phyloP scores from a whole-genome alignment of 768 basidiomycete species.

The Nidularia pulvinata region DNA sequence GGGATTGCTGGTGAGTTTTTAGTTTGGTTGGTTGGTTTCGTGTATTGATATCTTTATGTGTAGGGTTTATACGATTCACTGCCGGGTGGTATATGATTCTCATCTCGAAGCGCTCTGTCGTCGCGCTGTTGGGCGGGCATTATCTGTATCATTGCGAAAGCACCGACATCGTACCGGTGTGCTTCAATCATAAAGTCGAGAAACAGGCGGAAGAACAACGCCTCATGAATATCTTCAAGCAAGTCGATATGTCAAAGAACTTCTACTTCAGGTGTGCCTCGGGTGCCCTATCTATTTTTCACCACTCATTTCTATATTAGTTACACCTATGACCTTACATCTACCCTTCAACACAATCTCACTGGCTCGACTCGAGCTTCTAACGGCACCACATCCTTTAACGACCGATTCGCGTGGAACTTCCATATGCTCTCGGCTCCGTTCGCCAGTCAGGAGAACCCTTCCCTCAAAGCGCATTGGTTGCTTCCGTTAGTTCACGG shows the following conservation, averaged over 20 bases:
- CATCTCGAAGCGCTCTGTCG: constrained; percentile 87
- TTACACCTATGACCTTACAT: constrained; percentile 96
- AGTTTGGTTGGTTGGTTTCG: background rate
- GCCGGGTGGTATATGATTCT: constrained; percentile 96
- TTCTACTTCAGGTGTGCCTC: constrained; percentile 89
- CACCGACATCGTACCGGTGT: constrained; percentile 81
- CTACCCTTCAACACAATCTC: constrained; percentile 92
- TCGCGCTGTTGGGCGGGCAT: constrained; percentile 93
- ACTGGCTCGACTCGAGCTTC: constrained; percentile 50
- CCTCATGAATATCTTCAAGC: constrained; percentile 88
- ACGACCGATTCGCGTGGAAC: constrained; percentile 95
- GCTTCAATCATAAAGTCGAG: constrained; percentile 81
- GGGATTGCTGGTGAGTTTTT: constrained; percentile 68
- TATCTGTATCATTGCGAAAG: constrained; percentile 96
- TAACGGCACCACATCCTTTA: constrained; percentile 64
- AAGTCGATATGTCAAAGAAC: constrained; percentile 98
- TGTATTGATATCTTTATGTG: background rate
- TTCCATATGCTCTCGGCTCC: constrained; percentile 79
- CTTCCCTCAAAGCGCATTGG: constrained; percentile 69
- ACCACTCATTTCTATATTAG: constrained; percentile 32
- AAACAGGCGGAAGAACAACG: constrained; percentile 89
- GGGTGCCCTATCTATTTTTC: background rate
- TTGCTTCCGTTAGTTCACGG: constrained; percentile 92
- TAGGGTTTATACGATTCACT: constrained; percentile 93
- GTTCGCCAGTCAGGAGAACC: constrained; percentile 43